A percentile compares a stretch with the other conserved stretches of the same genome.
Evolutionary conservation across 495 filamentous ascomycete species (phyloP).

Genomic region (Cercophora scortea): DNA sequence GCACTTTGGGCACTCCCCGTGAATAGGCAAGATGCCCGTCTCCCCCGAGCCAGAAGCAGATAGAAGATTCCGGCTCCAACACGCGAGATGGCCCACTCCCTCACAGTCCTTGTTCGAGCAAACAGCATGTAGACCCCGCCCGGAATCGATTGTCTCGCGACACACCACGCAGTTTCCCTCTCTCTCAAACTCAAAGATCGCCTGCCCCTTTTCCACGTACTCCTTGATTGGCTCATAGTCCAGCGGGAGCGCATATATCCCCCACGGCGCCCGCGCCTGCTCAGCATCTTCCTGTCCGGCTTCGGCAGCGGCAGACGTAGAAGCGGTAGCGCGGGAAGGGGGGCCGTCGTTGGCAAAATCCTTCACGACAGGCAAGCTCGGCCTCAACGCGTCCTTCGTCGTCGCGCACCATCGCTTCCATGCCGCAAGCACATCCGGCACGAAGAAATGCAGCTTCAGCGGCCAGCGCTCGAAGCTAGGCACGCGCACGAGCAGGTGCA

Average conservation of each 20-base stretch:
- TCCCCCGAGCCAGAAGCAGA: slow-evolving; percentile 11
- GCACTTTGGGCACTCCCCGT: slow-evolving; percentile 70
- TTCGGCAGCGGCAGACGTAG: neutral
- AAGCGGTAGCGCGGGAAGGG: neutral
- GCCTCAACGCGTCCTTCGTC: slow-evolving; percentile 38
- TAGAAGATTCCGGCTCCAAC: slow-evolving; percentile 64
- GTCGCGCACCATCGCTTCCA: slow-evolving; percentile 60
- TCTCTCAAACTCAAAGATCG: slow-evolving; percentile 51
- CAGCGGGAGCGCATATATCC: slow-evolving; percentile 53
- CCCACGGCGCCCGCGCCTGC: slow-evolving; percentile 18
- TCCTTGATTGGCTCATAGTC: slow-evolving; percentile 57
- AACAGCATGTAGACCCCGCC: slow-evolving; percentile 51
- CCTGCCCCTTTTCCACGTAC: slow-evolving; percentile 64
- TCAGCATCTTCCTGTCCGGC: slow-evolving; percentile 2
- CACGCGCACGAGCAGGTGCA: slow-evolving; percentile 72
- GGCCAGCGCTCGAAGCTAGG: slow-evolving; percentile 75
- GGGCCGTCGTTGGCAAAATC: slow-evolving; percentile 34
- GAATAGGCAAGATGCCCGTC: slow-evolving; percentile 52
- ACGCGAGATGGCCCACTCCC: slow-evolving; percentile 64
- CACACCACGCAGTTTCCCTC: slow-evolving; percentile 61
- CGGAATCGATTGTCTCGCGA: slow-evolving; percentile 34
- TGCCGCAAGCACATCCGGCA: slow-evolving; percentile 51
- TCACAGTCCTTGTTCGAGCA: slow-evolving; percentile 63
- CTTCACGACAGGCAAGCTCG: slow-evolving; percentile 45
- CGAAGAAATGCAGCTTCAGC: slow-evolving; percentile 75